Base-by-base conservation (phyloP, 1,284 basidiomycete species). In the Malassezia furfur region DNA sequence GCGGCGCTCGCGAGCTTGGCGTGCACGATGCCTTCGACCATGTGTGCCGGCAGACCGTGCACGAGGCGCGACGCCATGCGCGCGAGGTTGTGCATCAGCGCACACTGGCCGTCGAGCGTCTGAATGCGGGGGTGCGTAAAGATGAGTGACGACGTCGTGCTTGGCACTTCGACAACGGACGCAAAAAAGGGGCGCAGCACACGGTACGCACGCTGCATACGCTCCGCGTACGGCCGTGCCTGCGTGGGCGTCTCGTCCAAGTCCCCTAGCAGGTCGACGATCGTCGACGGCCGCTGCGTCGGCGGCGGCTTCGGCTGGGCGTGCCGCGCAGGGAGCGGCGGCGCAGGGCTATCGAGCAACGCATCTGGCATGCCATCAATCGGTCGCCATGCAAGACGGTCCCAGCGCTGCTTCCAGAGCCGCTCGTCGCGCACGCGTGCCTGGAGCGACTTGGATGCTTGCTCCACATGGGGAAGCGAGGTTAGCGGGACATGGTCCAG, bases 401-500 rank as follows among this genome's bases (percentile, higher is more conserved):
- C 17, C 44, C 45, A 57, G 2, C 55, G 37, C 39, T 25, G 17
- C 17, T 52, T 36, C 55, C 55, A 57, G 12, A 57, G 45, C 17
- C 11, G 19, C 40, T 57, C 55, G 12, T 52, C 30, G 22, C 35
- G n/a, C 11, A 48, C 46, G 7, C 48, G 19, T 7, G 14, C 39
- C 17, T 32, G 34, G 19, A 38, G 8, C 11, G 43, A 38, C 19
- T 35, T 45, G 10, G 45, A 52, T 10, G 38, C 19, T 28, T 15
- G 44, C 2, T 45, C 55, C 1, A 57, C 34, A 3, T 10, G 15
- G 5, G 55, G 19, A 44, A 57, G 38, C n/a, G 48, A 41, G 6
- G 37, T 19, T 9, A 57, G 6, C 5, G 55, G 51, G 11, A 52
- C 50, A 44, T 43, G 36, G 21, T 52, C 50, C 3, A 52, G 25